These are phyloP conservation scores for Isabelozyma gotoi DNA, from an alignment of 805 yeast genomes.

Conservation along the genomic window DNA sequence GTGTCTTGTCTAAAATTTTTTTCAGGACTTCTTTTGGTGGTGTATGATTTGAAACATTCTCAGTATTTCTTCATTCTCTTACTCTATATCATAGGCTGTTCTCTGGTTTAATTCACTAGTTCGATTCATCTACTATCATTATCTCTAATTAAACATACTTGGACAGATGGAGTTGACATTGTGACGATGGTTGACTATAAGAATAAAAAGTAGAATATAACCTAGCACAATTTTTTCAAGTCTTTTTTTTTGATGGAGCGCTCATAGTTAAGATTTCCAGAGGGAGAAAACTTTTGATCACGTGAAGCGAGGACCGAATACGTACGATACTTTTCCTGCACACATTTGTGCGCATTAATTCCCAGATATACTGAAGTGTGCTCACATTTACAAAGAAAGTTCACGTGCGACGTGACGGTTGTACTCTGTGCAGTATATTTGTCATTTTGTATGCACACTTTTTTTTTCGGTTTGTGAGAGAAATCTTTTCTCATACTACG, in stretches of 20 bases:
- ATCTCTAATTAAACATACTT: slow-evolving; percentile 56
- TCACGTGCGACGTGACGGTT: neutral
- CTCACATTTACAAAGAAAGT: neutral
- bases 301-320: neutral
- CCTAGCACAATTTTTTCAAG: slow-evolving; percentile 5
- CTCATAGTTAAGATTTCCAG: neutral
- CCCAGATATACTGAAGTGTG: neutral
- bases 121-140: neutral
- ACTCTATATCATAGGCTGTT: neutral
- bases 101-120: neutral
- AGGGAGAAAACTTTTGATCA: neutral
- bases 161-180: slow-evolving; percentile 86
- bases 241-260: slow-evolving; percentile 6
- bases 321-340: neutral
- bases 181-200: slow-evolving; percentile 7
- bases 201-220: slow-evolving; percentile 6
- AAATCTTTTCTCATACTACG: neutral
- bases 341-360: neutral
- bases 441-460: neutral
- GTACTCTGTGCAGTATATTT: neutral
- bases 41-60: neutral
- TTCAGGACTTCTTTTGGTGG: neutral
- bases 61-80: neutral
- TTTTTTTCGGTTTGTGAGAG: too few species aligned
- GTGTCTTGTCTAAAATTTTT: neutral